Percentiles rank a stretch among this genome's conserved stretches.
phyloP scores from a whole-genome alignment of 202 grass and related monocot genomes.

The Alloteropsis angusta region DNA sequence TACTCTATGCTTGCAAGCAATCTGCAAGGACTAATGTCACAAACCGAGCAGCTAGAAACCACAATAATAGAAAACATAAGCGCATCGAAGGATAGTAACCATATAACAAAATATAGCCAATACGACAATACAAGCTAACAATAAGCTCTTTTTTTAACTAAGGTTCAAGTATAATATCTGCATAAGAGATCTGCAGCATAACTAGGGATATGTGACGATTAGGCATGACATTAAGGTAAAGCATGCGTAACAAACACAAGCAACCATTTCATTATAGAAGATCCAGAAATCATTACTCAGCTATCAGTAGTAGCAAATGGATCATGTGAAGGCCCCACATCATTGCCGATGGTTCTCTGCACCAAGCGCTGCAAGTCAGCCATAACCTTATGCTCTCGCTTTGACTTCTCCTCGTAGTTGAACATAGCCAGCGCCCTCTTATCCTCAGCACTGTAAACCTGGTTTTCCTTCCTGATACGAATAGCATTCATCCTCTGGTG shows the following conservation, averaged over 20 bases:
- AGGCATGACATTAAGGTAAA: not conserved
- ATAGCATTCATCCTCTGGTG: conserved; percentile 99
- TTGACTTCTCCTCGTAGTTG: conserved; percentile 93
- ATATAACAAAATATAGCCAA: not conserved
- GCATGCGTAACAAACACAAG: not conserved
- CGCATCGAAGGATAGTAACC: not conserved
- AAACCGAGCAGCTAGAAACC: not conserved
- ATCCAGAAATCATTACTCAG: conserved; percentile 42
- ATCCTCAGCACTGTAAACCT: conserved; percentile 97
- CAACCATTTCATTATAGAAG: conserved; percentile 9
- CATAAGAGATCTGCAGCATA: not conserved
- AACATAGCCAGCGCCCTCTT: conserved; percentile 95
- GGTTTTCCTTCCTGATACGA: conserved; percentile 96
- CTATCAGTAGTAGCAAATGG: conserved; percentile 72
- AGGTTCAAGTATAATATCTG: not conserved
- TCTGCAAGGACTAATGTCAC: not conserved
- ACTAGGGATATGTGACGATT: not conserved
- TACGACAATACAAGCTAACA: conserved; percentile 28
- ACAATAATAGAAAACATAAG: not conserved
- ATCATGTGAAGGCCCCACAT: conserved; percentile 59
- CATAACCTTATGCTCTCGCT: conserved; percentile 94
- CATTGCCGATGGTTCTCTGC: conserved; percentile 80
- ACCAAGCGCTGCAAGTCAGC: conserved; percentile 91
- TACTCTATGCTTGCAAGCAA: not conserved
- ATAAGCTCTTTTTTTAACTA: not conserved